Evolutionary conservation across 23 red algal species (phyloP).

Genomic region (Cyanidiococcus yangmingshanensis): DNA sequence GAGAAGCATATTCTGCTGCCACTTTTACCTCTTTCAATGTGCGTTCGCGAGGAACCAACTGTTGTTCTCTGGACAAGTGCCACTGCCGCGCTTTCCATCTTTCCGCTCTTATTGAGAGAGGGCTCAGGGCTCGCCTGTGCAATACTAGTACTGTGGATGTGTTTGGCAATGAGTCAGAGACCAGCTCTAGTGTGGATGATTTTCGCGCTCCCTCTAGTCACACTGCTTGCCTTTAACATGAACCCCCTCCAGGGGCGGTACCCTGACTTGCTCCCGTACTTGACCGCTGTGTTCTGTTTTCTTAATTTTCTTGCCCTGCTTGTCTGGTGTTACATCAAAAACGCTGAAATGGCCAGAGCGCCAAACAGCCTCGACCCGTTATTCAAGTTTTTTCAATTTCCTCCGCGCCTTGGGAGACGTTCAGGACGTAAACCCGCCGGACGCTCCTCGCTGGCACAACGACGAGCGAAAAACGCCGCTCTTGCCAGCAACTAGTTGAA

Average conservation of each 20-base stretch:
- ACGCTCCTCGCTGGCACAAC: background rate
- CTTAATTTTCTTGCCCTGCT: background rate
- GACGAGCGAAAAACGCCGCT: background rate
- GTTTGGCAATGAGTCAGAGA: background rate
- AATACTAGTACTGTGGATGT: background rate
- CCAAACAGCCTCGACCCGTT: background rate
- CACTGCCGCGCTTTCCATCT: conserved; percentile 37
- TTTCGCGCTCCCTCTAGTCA: background rate
- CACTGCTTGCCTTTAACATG: background rate
- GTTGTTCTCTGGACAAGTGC: conserved; percentile 33
- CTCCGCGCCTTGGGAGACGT: background rate
- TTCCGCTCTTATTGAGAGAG: conserved; percentile 51
- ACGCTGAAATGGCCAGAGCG: background rate
- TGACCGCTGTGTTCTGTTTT: background rate
- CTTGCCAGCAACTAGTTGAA: background rate
- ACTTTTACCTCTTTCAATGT: conserved; percentile 36
- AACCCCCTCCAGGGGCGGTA: background rate
- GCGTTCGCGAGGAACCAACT: conserved; percentile 19
- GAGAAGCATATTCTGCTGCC: conserved; percentile 94
- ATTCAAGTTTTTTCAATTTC: background rate
- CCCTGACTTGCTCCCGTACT: background rate
- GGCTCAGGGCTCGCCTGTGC: conserved; percentile 32
- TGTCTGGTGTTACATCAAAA: background rate
- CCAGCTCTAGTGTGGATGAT: background rate
- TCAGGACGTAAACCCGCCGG: background rate